phyloP scores from a whole-genome alignment of 2,329 filamentous ascomycete genomes.

The Fusarium tricinctum region DNA sequence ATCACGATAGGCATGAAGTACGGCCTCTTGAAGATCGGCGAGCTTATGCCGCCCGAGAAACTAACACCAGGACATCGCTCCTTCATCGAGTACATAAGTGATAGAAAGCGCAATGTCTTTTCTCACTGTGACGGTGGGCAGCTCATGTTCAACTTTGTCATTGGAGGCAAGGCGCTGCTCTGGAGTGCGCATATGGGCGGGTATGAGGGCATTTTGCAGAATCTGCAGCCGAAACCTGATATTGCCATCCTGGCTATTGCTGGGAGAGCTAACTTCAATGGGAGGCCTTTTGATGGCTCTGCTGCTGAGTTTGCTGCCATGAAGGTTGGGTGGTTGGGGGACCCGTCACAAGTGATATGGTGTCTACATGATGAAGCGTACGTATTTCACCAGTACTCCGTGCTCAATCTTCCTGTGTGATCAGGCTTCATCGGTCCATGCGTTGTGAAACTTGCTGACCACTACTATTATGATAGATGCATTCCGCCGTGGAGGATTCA shows the following conservation, averaged over 20 bases:
- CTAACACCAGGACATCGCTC: neutral
- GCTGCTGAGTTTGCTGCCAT: conserved; percentile 2
- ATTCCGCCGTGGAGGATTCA: neutral
- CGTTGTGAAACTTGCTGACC: too few species aligned
- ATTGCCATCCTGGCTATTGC: conserved; percentile 3
- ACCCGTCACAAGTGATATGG: neutral
- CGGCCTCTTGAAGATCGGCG: neutral
- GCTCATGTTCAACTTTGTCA: conserved; percentile 5
- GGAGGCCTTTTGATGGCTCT: neutral
- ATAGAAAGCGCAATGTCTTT: neutral
- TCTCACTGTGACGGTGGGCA: neutral
- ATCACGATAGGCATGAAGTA: conserved; percentile 2
- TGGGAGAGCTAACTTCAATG: neutral
- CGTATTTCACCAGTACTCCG: too few species aligned
- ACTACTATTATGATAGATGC: neutral
- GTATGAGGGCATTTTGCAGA: neutral
- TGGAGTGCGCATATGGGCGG: neutral
- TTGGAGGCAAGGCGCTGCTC: neutral
- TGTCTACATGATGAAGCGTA: conserved; percentile 19
- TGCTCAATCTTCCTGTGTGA: too few species aligned
- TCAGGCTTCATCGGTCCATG: too few species aligned
- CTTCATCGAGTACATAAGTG: neutral
- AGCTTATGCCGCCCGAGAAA: conserved; percentile 1
- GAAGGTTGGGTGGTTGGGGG: neutral
- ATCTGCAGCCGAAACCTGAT: neutral